Evolutionary conservation across 345 rosid species (phyloP), one percentile per base, ranked within the genome.

Genomic region (Sapria himalayana): DNA sequence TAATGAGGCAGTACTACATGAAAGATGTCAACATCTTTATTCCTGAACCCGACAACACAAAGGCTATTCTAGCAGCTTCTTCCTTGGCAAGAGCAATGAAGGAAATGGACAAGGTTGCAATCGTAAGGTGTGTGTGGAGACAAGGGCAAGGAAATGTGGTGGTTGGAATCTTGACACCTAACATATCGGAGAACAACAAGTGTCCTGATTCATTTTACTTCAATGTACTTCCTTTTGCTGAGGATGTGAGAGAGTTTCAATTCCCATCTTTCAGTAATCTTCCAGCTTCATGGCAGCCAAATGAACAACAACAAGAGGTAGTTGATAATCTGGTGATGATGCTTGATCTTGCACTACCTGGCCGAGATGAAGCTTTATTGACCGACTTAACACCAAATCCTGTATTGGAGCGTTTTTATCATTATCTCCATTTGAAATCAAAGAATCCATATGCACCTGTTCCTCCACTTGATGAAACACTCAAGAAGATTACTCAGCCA

Each of bases 381-480:
- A 93, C 98, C 37, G 86, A 79, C 13, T 70, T 79, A 40, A 79
- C 81, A 12, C 94, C 93, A 24, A 89, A 89, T 62, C 95, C 86
- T 33, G 64, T 79, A 55, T 61, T 89, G 48, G 77, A 79, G n/a
- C n/a, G n/a, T n/a, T n/a, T n/a, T n/a, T n/a, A n/a, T n/a, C n/a
- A n/a, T n/a, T n/a, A n/a, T n/a, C n/a, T n/a, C n/a, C n/a, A n/a
- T n/a, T n/a, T n/a, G n/a, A n/a, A n/a, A n/a, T n/a, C n/a, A n/a
- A n/a, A n/a, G n/a, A n/a, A n/a, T n/a, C n/a, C n/a, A n/a, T n/a
- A n/a, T n/a, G n/a, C n/a, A n/a, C n/a, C n/a, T n/a, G n/a, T n/a
- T n/a, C n/a, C n/a, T n/a, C n/a, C n/a, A n/a, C n/a, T n/a, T n/a
- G n/a, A n/a, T n/a, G n/a, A n/a, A n/a, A n/a, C n/a, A n/a, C n/a